Evolutionary conservation across 495 filamentous ascomycete species (phyloP).

Genomic region (Rostrohypoxylon terebratum): DNA sequence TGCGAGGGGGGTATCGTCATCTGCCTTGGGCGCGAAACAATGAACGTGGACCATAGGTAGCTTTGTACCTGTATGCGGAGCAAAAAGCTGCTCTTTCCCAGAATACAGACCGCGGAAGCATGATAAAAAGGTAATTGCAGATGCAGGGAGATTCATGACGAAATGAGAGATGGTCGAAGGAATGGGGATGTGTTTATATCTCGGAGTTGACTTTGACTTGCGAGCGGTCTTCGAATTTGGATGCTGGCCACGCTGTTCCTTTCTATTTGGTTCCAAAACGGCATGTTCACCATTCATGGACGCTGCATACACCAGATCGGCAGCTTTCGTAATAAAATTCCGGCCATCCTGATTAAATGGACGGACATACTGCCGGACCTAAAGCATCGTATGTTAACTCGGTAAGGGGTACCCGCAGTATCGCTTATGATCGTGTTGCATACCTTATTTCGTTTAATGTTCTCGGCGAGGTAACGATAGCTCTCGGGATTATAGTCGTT

Average conservation of each 20-base stretch:
- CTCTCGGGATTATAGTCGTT: constrained; percentile 97
- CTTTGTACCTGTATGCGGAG: constrained; percentile 63
- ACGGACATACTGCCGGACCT: constrained; percentile 79
- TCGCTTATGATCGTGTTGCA: constrained; percentile 17
- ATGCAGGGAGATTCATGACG: constrained; percentile 96
- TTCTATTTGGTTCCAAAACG: constrained; percentile 54
- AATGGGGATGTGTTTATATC: constrained; percentile 61
- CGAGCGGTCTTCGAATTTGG: constrained; percentile 42
- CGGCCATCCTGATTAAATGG: constrained; percentile 84
- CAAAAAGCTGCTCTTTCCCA: constrained; percentile 73
- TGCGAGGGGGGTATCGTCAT: constrained; percentile 66
- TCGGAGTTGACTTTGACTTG: constrained; percentile 44
- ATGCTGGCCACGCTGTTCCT: constrained; percentile 45
- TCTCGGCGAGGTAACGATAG: constrained; percentile 73
- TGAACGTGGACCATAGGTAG: constrained; percentile 92
- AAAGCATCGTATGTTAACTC: constrained; percentile 19
- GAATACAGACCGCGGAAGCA: constrained; percentile 85
- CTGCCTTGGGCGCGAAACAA: constrained; percentile 83
- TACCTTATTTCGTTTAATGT: constrained; percentile 82
- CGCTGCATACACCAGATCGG: constrained; percentile 69
- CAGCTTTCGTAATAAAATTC: constrained; percentile 78
- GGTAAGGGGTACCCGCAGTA: constrained; percentile 7
- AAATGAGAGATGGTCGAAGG: constrained; percentile 86
- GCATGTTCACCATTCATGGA: constrained; percentile 60
- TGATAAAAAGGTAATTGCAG: constrained; percentile 85